Evolutionary conservation across 306 rosid genomes (phyloP).

Genomic region (Leucaena leucocephala): DNA sequence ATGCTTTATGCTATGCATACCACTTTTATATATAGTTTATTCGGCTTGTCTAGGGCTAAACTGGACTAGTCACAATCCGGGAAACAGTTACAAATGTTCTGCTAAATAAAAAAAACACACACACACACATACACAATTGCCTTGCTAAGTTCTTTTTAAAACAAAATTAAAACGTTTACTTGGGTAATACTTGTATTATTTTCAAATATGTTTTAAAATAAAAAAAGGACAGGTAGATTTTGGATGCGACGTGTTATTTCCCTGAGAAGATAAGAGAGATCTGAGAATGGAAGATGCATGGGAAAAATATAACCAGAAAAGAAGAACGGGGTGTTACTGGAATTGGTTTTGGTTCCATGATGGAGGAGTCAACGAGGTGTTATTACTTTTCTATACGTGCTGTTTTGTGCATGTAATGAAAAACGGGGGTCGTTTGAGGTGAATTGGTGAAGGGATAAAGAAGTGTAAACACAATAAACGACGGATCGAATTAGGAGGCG

Average conservation of each 20-base stretch:
- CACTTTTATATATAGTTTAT: not conserved
- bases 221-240: slow-evolving; percentile 34
- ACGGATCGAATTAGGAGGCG: slow-evolving; percentile 29
- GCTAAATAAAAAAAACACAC: too few relatives aligned
- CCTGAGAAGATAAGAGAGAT: not conserved
- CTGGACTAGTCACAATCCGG: not conserved
- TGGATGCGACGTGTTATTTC: slow-evolving; percentile 31
- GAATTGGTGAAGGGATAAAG: not conserved
- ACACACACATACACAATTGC: too few relatives aligned
- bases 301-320: slow-evolving; percentile 16
- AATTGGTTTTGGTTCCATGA: too few relatives aligned
- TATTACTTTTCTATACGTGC: too few relatives aligned
- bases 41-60: not conserved
- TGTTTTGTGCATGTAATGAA: not conserved
- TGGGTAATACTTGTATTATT: not conserved
- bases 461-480: slow-evolving; percentile 10
- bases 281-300: not conserved
- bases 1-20: not conserved
- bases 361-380: not conserved
- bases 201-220: not conserved
- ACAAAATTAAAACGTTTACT: not conserved
- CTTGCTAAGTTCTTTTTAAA: too few relatives aligned
- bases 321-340: not conserved
- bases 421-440: slow-evolving; percentile 3
- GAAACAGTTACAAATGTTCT: too few relatives aligned